Conservation (phyloP, 306 rosid species). For the Vicia faba region DNA sequence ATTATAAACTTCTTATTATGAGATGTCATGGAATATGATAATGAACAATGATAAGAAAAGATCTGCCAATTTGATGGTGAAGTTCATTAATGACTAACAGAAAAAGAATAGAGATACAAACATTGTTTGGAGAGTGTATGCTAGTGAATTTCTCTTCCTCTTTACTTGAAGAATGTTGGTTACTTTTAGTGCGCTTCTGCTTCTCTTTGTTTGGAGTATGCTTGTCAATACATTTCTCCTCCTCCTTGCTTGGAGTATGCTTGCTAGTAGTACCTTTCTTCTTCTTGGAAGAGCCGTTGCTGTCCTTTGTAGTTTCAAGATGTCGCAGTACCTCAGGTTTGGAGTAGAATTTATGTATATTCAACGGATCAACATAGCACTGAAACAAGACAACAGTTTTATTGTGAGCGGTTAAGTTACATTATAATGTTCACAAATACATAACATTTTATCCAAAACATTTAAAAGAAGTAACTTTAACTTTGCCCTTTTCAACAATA, state of each 20-base stretch:
- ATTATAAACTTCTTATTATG: slow-evolving; percentile 25
- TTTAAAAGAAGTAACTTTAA: slow-evolving; percentile 21
- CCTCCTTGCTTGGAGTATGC: slow-evolving; percentile 46
- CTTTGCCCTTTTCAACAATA: slow-evolving; percentile 7
- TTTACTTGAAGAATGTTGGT: slow-evolving; percentile 24
- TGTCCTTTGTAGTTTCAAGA: slow-evolving; percentile 54
- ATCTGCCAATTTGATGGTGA: slow-evolving; percentile 6
- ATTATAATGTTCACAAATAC: slow-evolving; percentile 15
- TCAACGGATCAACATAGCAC: slow-evolving; percentile 72
- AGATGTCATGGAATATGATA: slow-evolving; percentile 11
- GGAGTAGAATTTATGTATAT: slow-evolving; percentile 71
- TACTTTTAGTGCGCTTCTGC: slow-evolving; percentile 13
- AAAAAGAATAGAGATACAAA: slow-evolving; percentile 38
- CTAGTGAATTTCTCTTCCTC: slow-evolving; percentile 31
- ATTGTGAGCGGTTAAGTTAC: slow-evolving; percentile 27
- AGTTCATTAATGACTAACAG: slow-evolving; percentile 13
- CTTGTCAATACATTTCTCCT: slow-evolving; percentile 34
- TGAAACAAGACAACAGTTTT: slow-evolving; percentile 45
- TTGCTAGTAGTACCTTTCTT: slow-evolving; percentile 31
- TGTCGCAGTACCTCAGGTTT: slow-evolving; percentile 79
- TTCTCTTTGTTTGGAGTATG: neutral
- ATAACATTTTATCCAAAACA: slow-evolving; percentile 19
- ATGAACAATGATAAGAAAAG: slow-evolving; percentile 7
- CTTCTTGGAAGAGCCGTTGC: slow-evolving; percentile 40
- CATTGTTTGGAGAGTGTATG: slow-evolving; percentile 48